Evolutionary conservation across 495 filamentous ascomycete genomes (phyloP), one percentile per base, ranked within the genome.

Genomic region (Daldinia childiae): DNA sequence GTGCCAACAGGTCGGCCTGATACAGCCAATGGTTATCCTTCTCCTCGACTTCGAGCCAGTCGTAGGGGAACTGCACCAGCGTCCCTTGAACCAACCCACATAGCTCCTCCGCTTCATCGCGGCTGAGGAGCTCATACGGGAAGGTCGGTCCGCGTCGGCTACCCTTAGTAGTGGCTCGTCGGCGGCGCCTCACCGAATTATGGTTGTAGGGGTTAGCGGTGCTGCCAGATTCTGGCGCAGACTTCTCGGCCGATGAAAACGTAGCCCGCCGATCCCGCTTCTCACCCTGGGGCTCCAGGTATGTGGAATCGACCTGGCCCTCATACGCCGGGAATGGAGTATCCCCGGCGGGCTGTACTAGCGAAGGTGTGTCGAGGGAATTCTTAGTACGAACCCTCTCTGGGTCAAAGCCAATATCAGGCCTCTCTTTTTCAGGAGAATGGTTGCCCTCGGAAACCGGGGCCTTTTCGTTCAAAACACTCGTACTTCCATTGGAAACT

Each of bases 11-110:
- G 79, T 99, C 95, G 52, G 98, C 90, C 79, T 92, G 92, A 79
- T 98, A 98, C 54, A 98, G 88, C 96, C 96, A 99, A 77, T 97
- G 97, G 41, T 93, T 93, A 69, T 91, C 92, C 72, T 90, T 87
- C 82, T 98, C 95, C 81, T 98, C 96, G 72, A 90, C 90, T 59
- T 87, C 87, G 54, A 99, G 87, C 93, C 96, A 99, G 65, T 99
- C 92, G 77, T 97, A 95, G 15, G 95, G 95, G 84, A 94, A 99
- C 59, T 92, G 79, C 29, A 99, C 94, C 41, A 99, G 82, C 78
- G 93, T 87, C 8, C 95, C 95, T 79, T 98, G 96, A 38, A 92
- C 89, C 84, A 94, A 82, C 62, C 89, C 86, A 74, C 98, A 82
- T 72, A 97, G 81, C 68, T 92, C 90, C 74, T 97, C 94, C 6